Conservation (phyloP, 2,329 filamentous ascomycete genomes). For the Chaetomiaceae sp. region DNA sequence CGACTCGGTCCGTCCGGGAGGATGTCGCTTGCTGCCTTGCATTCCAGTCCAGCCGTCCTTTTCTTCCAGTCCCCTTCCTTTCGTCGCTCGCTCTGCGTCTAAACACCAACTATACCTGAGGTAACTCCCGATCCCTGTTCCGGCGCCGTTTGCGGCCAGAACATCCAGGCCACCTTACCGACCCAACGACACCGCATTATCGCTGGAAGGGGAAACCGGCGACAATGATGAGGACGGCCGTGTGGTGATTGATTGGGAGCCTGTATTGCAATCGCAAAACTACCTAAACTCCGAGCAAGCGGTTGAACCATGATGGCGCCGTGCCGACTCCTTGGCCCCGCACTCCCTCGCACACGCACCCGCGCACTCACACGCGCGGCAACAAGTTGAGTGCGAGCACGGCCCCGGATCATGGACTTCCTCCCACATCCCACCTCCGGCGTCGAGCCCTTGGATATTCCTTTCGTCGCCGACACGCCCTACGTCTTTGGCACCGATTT, state of each 20-base stretch:
- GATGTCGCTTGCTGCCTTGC: background rate
- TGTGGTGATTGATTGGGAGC: too few species aligned
- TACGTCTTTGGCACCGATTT: conserved; percentile 22
- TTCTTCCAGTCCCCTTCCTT: background rate
- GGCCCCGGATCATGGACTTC: conserved; percentile 20
- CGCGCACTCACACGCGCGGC: conserved; percentile 17
- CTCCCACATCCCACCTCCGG: conserved; percentile 22
- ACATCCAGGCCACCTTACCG: background rate
- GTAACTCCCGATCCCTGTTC: too few species aligned
- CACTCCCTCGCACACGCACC: too few species aligned
- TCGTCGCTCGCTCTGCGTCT: too few species aligned
- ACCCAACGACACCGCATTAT: too few species aligned
- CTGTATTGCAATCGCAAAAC: too few species aligned
- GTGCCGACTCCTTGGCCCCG: conserved; percentile 14
- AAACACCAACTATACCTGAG: too few species aligned
- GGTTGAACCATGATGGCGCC: conserved; percentile 17
- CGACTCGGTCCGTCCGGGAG: background rate
- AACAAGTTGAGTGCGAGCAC: background rate
- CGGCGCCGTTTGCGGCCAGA: background rate
- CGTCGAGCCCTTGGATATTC: conserved; percentile 22
- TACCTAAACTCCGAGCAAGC: too few species aligned
- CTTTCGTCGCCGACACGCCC: conserved; percentile 23
- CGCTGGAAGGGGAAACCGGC: too few species aligned
- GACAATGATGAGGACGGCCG: too few species aligned
- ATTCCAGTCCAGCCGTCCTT: background rate